Base-by-base conservation (phyloP, 1,284 basidiomycete species). In the Stereum hirsutum region DNA sequence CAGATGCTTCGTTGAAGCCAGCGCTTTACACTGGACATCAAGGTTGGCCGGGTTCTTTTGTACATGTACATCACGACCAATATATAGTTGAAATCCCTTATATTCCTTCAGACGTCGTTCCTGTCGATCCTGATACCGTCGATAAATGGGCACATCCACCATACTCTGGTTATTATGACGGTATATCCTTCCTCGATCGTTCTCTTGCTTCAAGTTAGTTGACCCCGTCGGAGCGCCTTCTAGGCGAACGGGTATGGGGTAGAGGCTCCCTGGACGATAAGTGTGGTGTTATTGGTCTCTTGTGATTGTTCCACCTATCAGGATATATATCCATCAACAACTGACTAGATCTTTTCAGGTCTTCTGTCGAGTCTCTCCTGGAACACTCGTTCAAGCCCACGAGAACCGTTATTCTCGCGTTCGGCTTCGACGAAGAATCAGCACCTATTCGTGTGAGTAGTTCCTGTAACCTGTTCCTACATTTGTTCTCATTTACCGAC, bases 391-490 rank as follows among this genome's bases (percentile, higher is more conserved):
- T 77, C 52, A 50, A 64, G 28, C 79, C 77, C 0, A 60, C 63
- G 11, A 68, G 78, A 3, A 66, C 68, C 0, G 61, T 87, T 33
- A 64, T 86, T 19, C 62, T 84, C 20, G 72, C 75, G 1, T 78
- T 75, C 41, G 85, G 85, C n/a, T 78, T 76, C 45, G 83, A 88
- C 52, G 85, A 87, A 52, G 84, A 88, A 59, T 57, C 65, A 2
- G 66, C 69, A 21, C 78, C 79, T 2, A 50, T 65, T 28, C 64
- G 69, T 11, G 55, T 32, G 54, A 26, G n/a, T 10, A 11, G 31
- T 39, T 25, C 15, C 33, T n/a, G 7, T 23, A 45, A 6, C 19
- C 27, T 38, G 33, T n/a, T 4, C 35, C 32, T 15, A 15, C 39
- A 15, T n/a, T 28, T 46, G 7, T 41, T 39, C 24, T 31, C 17